phyloP scores from a whole-genome alignment of 1,284 basidiomycete genomes.

The Tranzscheliella williamsii region DNA sequence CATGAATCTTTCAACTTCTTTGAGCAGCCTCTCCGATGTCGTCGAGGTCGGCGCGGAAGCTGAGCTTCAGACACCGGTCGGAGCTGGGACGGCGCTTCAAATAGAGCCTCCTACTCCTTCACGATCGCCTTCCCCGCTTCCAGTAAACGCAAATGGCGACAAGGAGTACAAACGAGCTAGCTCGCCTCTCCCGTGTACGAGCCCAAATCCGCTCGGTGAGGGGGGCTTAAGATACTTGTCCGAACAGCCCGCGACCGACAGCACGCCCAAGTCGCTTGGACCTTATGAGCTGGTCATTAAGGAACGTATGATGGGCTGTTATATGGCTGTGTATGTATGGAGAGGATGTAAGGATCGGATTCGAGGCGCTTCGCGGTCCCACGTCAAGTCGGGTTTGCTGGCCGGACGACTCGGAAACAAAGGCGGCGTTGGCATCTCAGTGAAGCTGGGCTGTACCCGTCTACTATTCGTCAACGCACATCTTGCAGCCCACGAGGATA shows the following conservation, averaged over 20 bases:
- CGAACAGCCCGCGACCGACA: constrained; percentile 20
- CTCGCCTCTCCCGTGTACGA: neutral
- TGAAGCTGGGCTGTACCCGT: constrained; percentile 74
- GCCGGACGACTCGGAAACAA: constrained; percentile 81
- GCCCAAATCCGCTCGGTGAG: too few relatives aligned
- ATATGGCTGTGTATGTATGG: constrained; percentile 63
- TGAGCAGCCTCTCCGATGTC: constrained; percentile 15
- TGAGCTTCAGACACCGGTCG: constrained; percentile 2
- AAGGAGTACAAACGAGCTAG: too few relatives aligned
- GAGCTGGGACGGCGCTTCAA: constrained; percentile 12
- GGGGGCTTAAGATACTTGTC: neutral
- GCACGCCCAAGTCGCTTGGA: constrained; percentile 39
- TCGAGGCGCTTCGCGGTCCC: constrained; percentile 64
- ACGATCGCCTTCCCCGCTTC: neutral
- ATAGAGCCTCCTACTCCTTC: constrained; percentile 29
- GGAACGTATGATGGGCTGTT: constrained; percentile 85
- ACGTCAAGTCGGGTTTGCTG: constrained; percentile 81
- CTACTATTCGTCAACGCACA: constrained; percentile 84
- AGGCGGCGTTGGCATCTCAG: constrained; percentile 76
- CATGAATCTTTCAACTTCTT: constrained; percentile 25
- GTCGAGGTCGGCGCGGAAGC: constrained; percentile 1
- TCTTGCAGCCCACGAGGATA: constrained; percentile 66
- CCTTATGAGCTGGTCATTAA: constrained; percentile 80
- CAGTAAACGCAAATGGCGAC: too few relatives aligned
- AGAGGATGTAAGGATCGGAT: constrained; percentile 46